Evolutionary conservation across 2,329 filamentous ascomycete species (phyloP), one percentile per base, ranked within the genome.

Genomic region (Epichloe sibirici): DNA sequence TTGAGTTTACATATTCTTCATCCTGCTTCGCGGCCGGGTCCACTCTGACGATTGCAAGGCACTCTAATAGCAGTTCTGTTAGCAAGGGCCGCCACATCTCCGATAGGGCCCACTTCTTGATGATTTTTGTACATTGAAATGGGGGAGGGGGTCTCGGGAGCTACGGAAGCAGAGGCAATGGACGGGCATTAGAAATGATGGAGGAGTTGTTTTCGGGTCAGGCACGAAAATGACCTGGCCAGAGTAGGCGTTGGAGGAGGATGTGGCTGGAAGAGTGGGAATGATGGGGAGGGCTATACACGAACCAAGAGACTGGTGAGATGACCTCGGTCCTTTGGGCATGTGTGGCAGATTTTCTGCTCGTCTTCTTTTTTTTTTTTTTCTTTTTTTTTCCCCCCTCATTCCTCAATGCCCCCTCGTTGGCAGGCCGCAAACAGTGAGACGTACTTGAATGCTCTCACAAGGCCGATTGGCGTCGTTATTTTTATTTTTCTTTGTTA

Each of bases 71-170:
- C 8, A 43, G 17, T 11, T 31, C 9, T 37, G 31, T n/a, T n/a
- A 45, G 13, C 43, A 13, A 35, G 5, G 28, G 28, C 28, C 31
- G 21, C 15, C 7, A 37, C 31, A 39, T 48, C 50, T 35, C 49
- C 37, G 31, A 42, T 8, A 50, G 35, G 46, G 28, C 35, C 46
- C 51, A 53, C 35, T 45, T 51, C 35, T 45, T 51, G 40, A 47
- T 42, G 13, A 45, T 25, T 51, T 28, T 53, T 52, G 53, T 47
- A 50, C 28, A 49, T 55, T 52, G 40, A 40, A 31, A n/a, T 34
- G 6, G 11, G 39, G n/a, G 5, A 25, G 11, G 39, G n/a, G 5
- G 35, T n/a, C 21, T n/a, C 44, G 42, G 53, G 38, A 43, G 40
- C 31, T 39, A 15, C 31, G 34, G 42, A 31, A 6, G 17, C 46